Evolutionary conservation across 2,329 filamentous ascomycete genomes (phyloP).

Genomic region (Botrytis pseudocinerea): DNA sequence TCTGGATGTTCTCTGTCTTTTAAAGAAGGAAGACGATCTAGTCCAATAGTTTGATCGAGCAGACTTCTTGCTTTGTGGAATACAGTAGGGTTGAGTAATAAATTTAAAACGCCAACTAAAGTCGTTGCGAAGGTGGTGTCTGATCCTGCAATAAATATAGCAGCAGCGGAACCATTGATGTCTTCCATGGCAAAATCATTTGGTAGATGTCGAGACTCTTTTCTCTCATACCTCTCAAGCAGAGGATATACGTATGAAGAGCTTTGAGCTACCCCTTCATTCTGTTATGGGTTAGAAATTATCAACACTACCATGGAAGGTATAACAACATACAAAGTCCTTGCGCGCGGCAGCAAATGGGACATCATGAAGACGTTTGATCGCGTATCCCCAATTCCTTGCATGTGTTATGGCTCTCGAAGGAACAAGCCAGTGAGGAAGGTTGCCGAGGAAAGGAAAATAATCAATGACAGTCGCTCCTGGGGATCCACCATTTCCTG

Average conservation of each 20-base stretch:
- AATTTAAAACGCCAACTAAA: conserved; percentile 46
- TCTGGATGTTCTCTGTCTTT: conserved; percentile 43
- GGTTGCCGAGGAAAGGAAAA: conserved; percentile 43
- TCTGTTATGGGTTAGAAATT: conserved; percentile 22
- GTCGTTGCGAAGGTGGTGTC: conserved; percentile 46
- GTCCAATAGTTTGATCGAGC: conserved; percentile 49
- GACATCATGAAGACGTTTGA: conserved; percentile 47
- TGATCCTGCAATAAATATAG: conserved; percentile 48
- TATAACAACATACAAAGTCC: conserved; percentile 6
- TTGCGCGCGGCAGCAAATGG: conserved; percentile 41
- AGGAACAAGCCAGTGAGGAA: conserved; percentile 44
- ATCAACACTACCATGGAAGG: no score
- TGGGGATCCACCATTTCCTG: conserved; percentile 37
- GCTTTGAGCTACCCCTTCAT: conserved; percentile 9
- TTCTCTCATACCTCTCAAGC: conserved; percentile 3
- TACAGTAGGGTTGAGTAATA: conserved; percentile 43
- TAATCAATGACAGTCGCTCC: conserved; percentile 48
- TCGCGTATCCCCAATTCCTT: conserved; percentile 38
- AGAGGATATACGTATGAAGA: conserved; percentile 23
- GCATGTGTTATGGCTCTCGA: conserved; percentile 37
- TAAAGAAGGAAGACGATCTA: conserved; percentile 14
- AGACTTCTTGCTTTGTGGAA: conserved; percentile 50
- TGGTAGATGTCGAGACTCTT: conserved; percentile 4
- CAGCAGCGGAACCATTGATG: conserved; percentile 51
- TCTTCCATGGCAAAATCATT: conserved; percentile 28